Evolutionary conservation across 164 flowering plant species (phyloP), one percentile per base, ranked within the genome.

Genomic region (Houttuynia cordata): DNA sequence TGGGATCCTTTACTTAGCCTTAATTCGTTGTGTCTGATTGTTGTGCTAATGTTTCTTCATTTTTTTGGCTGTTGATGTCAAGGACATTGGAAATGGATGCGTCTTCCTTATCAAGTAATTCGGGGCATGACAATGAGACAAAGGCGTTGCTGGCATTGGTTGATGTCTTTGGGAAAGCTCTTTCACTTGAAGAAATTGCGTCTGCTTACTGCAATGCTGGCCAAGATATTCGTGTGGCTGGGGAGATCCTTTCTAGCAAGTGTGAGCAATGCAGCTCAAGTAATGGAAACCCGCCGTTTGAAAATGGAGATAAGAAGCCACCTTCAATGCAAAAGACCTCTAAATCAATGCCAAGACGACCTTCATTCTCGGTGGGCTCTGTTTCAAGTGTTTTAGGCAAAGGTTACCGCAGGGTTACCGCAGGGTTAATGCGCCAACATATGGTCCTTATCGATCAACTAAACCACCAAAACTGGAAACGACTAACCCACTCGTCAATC

Each of bases 191-290:
- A 59, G 80, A 79, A 50, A 83, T 85, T 25, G 81, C 83, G 39
- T 68, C 77, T 64, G 88, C 88, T 23, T 85, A 71, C 71, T 61
- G 78, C 66, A 67, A 69, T 55, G 83, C 86, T 1, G 78, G 80
- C 7, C 41, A 63, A 14, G 65, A 85, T 71, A 73, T 70, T 30
- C 67, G 74, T 57, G 7, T 72, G 68, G 78, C 83, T 59, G 78
- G 67, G 63, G 76, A 75, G 54, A 72, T 80, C 57, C 76, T 85
- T 23, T 62, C 6, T 73, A 70, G 63, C 10, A 59, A 57, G 61
- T 65, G 61, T 23, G 57, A 17, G 41, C 69, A 65, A 55, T 60
- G 70, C 53, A 52, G 59, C 17, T 62, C 74, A 22, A 41, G 37
- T 39, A 41, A 58, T 54, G 25, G 39, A 12, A 39, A 24, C 56